Percentiles rank a stretch among this genome's conserved stretches.
Evolutionary conservation across 2,329 filamentous ascomycete species (phyloP).

Genomic region (Botryosphaeria dothidea): DNA sequence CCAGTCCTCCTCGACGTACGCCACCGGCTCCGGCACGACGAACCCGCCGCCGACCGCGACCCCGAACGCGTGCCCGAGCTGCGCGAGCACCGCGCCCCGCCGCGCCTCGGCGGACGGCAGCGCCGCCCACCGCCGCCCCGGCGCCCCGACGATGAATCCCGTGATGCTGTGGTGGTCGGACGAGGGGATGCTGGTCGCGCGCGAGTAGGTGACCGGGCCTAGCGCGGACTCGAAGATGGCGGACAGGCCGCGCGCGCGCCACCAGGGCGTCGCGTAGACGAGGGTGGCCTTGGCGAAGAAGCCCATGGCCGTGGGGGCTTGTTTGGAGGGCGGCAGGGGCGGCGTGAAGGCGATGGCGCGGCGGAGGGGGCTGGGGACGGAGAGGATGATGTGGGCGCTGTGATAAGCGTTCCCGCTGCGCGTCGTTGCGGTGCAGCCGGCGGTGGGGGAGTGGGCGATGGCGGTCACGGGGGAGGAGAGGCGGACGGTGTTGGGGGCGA

Average conservation of each 20-base stretch:
- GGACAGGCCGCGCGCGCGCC: conserved; percentile 46
- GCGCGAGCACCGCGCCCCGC: conserved; percentile 26
- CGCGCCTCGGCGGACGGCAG: conserved; percentile 27
- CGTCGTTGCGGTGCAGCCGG: conserved; percentile 27
- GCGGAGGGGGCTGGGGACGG: conserved; percentile 50
- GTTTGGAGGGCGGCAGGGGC: neutral
- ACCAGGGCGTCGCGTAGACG: conserved; percentile 49
- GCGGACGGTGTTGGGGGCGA: conserved; percentile 31
- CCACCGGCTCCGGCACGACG: conserved; percentile 8
- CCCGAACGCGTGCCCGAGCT: neutral
- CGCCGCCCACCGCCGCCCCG: conserved; percentile 39
- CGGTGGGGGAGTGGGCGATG: conserved; percentile 30
- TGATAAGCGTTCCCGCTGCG: conserved; percentile 34
- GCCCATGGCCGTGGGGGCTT: conserved; percentile 29
- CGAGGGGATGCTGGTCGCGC: conserved; percentile 30
- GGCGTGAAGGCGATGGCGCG: neutral
- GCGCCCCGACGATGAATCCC: conserved; percentile 44
- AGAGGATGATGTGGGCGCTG: conserved; percentile 48
- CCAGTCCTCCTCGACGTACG: conserved; percentile 32
- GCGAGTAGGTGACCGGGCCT: conserved; percentile 24
- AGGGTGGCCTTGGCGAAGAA: conserved; percentile 56
- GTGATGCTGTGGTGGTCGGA: conserved; percentile 36
- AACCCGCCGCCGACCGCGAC: neutral
- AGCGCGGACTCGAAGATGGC: conserved; percentile 26
- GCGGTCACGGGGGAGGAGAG: conserved; percentile 35